Percentiles rank a stretch among this genome's conserved stretches.
Conservation (phyloP, 73 alveolate genomes). For the Tetrahymena borealis region DNA sequence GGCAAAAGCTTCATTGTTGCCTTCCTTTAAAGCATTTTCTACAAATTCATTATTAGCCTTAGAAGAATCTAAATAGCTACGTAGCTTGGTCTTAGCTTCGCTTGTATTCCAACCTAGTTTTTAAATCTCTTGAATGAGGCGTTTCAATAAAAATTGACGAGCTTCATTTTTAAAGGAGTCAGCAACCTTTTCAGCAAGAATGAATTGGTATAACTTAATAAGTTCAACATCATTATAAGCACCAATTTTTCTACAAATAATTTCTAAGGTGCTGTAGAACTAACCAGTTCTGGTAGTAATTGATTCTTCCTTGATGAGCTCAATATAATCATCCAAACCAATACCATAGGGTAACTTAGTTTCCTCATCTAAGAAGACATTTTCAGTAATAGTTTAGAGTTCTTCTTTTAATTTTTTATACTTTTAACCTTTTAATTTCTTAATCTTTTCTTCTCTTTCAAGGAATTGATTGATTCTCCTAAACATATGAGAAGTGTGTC, state of each 20-base stretch:
- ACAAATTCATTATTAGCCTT: background rate
- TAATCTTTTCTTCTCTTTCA: background rate
- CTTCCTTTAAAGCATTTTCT: background rate
- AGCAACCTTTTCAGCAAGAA: background rate
- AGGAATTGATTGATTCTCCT: background rate
- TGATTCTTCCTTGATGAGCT: background rate
- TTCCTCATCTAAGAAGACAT: background rate
- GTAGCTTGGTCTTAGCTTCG: background rate
- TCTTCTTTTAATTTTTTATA: background rate
- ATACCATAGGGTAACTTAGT: background rate
- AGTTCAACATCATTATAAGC: background rate
- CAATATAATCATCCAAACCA: background rate
- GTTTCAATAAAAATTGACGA: background rate
- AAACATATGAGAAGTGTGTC: background rate
- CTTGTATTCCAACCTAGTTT: background rate
- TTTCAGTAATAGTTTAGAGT: background rate
- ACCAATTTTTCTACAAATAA: background rate
- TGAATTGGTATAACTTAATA: background rate
- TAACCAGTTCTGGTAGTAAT: background rate
- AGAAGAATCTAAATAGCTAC: background rate
- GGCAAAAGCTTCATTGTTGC: background rate
- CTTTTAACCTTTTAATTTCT: background rate
- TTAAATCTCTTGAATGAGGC: background rate
- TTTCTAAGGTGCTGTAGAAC: background rate
- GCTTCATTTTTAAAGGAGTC: background rate